Evolutionary conservation across 345 rosid species (phyloP), one percentile per base, ranked within the genome.

Genomic region (Salix dunnii): DNA sequence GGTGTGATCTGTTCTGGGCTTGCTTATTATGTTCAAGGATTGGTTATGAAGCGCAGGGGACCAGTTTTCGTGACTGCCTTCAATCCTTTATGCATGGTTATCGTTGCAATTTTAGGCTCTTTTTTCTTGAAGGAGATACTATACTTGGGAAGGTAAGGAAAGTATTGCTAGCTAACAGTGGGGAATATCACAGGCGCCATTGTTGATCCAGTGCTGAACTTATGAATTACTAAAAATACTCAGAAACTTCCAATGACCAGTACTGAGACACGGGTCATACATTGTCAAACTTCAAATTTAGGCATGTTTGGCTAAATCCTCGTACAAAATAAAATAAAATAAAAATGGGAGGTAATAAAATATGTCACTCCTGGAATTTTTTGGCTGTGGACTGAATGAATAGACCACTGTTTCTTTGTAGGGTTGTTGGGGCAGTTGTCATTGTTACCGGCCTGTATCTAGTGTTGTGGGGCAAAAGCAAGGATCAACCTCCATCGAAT

Each of bases 401-500:
- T 0, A 31, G 12, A 43, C 25, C 40, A 21, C 25, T 14, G 7
- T 38, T 9, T 20, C 42, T 23, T 40, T 35, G 58, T 66, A 90
- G 97, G 91, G 80, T 89, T 13, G 62, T 89, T 71, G 97, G 97
- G 78, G 94, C 92, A 51, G 2, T 81, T 5, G 90, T 87, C 58
- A 91, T 94, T 74, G 91, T 90, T 3, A 66, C 77, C 21, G 98
- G 98, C 11, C 84, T 94, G 12, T 92, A 94, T 48, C 70, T 87
- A 18, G 91, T 92, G 49, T 79, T 94, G 40, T 94, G 97, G 98
- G 96, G 97, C 5, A 90, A 91, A 68, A 85, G 89, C 78, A 88
- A 88, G 79, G 97, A 94, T 81, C 76, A 81, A 70, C 62, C 77
- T 28, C 62, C 42, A 60, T 30, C 67, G 18, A 27, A 62, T 33